Evolutionary conservation across 352 stramenopile genomes (phyloP), one percentile per base, ranked within the genome.

Genomic region (Thalassiosira gravida): DNA sequence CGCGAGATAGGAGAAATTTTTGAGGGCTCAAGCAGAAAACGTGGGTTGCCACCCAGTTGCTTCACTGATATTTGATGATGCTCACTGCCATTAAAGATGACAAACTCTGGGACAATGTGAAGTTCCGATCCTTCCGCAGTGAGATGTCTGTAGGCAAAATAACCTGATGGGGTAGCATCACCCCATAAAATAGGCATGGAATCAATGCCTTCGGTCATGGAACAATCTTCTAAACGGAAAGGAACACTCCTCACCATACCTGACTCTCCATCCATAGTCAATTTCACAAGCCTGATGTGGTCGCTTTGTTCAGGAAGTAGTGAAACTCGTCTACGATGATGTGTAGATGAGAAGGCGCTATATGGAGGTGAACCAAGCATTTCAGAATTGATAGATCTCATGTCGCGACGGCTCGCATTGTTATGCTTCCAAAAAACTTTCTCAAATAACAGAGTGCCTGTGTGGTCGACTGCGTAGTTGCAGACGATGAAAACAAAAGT

Each of bases 401-500:
- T 66, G 18, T 47, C 70, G 50, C 61, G 57, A 18, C 18, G 65
- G 47, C 16, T 77, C 32, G 24, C n/a, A 44, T 29, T 52, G 22
- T 78, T 30, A 27, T 57, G 46, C n/a, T 67, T 67, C 50, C 42
- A 24, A 22, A 47, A 18, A 32, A 90, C 85, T 75, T 92, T 79
- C 71, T 92, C 85, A 77, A 95, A 93, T 14, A 95, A 67, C 32
- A 93, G 56, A 59, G 82, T 82, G 8, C 90, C 88, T 27, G 88
- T 93, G 66, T 95, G 90, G 77, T 95, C 90, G 49, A 95, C 74
- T 27, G 75, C 81, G 76, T 90, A 93, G 52, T 91, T 92, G 47
- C 74, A 86, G 22, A 92, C 86, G 44, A 90, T 89, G 6, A 92
- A 62, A 37, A 87, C 80, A 61, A 93, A 80, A 27, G 72, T 85